phyloP scores from a whole-genome alignment of 2,329 filamentous ascomycete species.

The Penicillium sp. region DNA sequence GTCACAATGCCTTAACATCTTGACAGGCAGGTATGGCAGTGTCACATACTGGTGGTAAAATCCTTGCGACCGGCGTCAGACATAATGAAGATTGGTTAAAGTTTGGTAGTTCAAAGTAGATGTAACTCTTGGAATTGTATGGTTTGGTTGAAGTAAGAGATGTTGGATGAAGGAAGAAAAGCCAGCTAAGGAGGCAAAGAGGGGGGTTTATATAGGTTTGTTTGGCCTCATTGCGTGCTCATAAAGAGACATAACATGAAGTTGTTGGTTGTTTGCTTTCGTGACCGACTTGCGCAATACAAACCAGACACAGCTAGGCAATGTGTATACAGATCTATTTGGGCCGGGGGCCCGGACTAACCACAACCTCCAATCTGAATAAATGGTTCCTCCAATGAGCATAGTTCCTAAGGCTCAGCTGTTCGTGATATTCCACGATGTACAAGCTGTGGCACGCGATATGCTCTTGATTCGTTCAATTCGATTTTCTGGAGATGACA shows the following conservation, averaged over 20 bases:
- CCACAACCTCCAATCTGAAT: too few relatives aligned
- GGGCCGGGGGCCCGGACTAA: neutral
- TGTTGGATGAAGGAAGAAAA: neutral
- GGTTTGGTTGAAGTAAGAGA: neutral
- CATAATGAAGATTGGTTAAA: conserved; percentile 40
- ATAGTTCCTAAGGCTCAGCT: neutral
- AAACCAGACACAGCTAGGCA: neutral
- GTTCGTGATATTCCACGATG: neutral
- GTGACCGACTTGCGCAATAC: neutral
- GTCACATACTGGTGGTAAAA: conserved; percentile 43
- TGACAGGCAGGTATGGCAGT: neutral
- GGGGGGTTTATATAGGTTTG: conserved; percentile 21
- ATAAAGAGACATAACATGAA: conserved; percentile 13
- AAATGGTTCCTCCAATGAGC: neutral
- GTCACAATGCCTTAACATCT: neutral
- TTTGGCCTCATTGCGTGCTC: neutral
- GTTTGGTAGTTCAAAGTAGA: conserved; percentile 4
- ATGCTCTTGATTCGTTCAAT: neutral
- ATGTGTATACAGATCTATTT: neutral
- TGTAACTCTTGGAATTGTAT: neutral
- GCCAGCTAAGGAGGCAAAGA: neutral
- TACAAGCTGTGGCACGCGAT: neutral
- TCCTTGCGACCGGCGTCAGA: conserved; percentile 57
- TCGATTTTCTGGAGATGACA: neutral
- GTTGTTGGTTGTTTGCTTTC: conserved; percentile 9